Conservation (phyloP, 2,329 filamentous ascomycete species). For the Coniella vitis region DNA sequence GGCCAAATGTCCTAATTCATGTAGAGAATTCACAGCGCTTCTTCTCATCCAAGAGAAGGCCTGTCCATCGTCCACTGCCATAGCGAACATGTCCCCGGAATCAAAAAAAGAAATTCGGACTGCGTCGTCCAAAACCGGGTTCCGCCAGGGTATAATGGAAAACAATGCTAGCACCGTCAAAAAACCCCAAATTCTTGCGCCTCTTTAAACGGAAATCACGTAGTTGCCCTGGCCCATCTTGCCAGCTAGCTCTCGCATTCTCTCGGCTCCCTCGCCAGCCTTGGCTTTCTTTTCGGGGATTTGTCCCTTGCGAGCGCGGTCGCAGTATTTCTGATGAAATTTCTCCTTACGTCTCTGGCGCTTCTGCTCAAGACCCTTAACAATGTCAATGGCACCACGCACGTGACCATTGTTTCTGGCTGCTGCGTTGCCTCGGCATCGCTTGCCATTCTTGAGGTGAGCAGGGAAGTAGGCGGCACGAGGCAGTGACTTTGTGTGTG, state of each 20-base stretch:
- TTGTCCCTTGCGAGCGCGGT: conserved; percentile 67
- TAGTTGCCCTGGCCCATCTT: conserved; percentile 69
- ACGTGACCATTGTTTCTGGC: conserved; percentile 53
- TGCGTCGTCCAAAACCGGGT: background rate
- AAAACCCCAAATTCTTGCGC: background rate
- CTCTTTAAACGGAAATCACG: conserved; percentile 61
- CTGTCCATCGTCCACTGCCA: conserved; percentile 19
- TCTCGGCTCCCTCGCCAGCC: conserved; percentile 82
- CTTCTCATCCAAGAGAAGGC: conserved; percentile 12
- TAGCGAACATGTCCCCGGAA: conserved; percentile 14
- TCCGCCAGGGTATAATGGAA: conserved; percentile 15
- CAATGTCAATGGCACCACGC: conserved; percentile 93
- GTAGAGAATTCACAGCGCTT: background rate
- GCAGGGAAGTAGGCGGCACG: conserved; percentile 67
- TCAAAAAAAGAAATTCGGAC: conserved; percentile 13
- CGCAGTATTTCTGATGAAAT: conserved; percentile 81
- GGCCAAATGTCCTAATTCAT: background rate
- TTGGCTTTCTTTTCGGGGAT: conserved; percentile 56
- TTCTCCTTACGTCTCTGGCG: conserved; percentile 90
- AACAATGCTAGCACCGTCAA: background rate
- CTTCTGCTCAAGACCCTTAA: conserved; percentile 93
- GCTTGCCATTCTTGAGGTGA: conserved; percentile 33
- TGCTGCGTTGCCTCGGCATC: conserved; percentile 24
- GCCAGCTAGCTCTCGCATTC: conserved; percentile 87
- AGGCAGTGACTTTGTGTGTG: conserved; percentile 80